Percentiles rank a stretch among this genome's conserved stretches.
phyloP scores from a whole-genome alignment of 1,284 basidiomycete genomes.

The Cryptococcus sp. region DNA sequence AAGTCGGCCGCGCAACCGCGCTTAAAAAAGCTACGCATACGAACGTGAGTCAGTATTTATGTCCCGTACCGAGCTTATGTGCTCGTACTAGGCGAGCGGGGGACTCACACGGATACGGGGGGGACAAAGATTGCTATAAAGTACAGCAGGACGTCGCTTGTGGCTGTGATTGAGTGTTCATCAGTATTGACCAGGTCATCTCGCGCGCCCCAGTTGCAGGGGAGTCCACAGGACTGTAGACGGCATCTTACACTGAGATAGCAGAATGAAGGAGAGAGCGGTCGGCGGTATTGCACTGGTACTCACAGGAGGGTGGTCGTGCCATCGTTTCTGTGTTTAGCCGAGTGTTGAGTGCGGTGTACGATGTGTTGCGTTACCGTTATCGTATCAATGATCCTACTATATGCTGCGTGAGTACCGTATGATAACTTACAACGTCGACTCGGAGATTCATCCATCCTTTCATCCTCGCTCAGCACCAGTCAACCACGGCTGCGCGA shows the following conservation, averaged over 20 bases:
- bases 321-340: conserved; percentile 11
- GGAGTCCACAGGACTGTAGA: too few relatives aligned
- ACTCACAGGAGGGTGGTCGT: conserved; percentile 25
- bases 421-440: too few relatives aligned
- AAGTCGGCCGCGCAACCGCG: conserved; percentile 20
- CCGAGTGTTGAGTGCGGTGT: not conserved
- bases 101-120: conserved; percentile 21
- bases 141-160: conserved; percentile 30
- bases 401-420: not conserved
- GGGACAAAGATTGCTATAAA: conserved; percentile 31
- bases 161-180: conserved; percentile 2
- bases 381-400: not conserved
- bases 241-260: not conserved
- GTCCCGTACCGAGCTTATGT: not conserved
- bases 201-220: too few relatives aligned
- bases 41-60: too few relatives aligned
- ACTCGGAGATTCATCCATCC: too few relatives aligned
- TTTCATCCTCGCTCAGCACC: too few relatives aligned
- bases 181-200: too few relatives aligned
- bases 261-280: not conserved
- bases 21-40: conserved; percentile 20
- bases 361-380: not conserved
- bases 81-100: not conserved
- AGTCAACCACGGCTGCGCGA: too few relatives aligned
- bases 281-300: not conserved